Evolutionary conservation across 108 stramenopile species (phyloP), one percentile per base, ranked within the genome.

Genomic region (Mayamaea pseudoterrestris): DNA sequence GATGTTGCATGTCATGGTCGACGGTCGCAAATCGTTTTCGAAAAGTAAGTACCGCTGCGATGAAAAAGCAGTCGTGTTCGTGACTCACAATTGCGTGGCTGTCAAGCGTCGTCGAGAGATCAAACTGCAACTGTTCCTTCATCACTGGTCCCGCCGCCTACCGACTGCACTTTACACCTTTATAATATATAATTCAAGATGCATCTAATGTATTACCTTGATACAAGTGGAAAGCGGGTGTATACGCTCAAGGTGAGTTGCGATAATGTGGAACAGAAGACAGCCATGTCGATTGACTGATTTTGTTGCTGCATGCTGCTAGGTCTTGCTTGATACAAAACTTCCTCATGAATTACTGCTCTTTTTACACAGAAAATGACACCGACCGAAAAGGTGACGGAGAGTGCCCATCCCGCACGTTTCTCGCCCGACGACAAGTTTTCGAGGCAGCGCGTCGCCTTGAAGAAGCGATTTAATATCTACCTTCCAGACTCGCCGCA

Each of bases 391-490:
- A 80, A 78, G 50, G 73, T 88, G 5, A 94, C 96, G 11, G 80
- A 91, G 61, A 85, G 84, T 51, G 93, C 93, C 17, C 93, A 97
- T 57, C 94, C 93, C 7, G 97, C 98, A 7, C 67, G 99, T 44
- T 99, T 99, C 68, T 93, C 90, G 47, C 99, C 99, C 0, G 99
- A 99, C 60, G 99, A 99, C 68, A 99, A 98, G 75, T 98, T 97
- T 67, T 90, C 86, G 35, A 35, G 72, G 47, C 95, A 98, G 63
- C 67, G 99, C 18, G 82, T 98, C 21, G 89, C 90, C 7, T 85
- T 74, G 48, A 99, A 99, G 73, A 97, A 94, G 58, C 69, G 99
- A 42, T 96, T 94, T 68, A 91, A 93, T 34, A 66, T 97, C 39
- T 93, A 98, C 57, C 82, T 93, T 41, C 96, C 97, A 26, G 84